Base-by-base conservation (phyloP, 2,329 filamentous ascomycete species). In the Aplosporella prunicola region DNA sequence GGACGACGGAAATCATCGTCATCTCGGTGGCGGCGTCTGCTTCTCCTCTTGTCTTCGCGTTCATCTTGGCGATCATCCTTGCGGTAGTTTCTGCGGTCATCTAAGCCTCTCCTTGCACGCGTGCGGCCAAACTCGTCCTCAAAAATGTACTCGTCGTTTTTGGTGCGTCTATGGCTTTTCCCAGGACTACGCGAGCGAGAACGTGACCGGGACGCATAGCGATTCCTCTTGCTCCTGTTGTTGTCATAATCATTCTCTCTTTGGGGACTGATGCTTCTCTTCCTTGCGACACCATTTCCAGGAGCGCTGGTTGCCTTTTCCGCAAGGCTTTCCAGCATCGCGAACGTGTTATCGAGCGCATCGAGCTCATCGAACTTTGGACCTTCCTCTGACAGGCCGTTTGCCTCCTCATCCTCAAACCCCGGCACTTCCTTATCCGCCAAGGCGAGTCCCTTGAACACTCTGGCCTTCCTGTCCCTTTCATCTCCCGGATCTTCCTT, bases 271-370 rank as follows among this genome's bases (percentile, higher is more conserved):
- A 69, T 69, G 51, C 69, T 80, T 40, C 78, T 68, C 55, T 78
- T 78, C 42, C 69, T 64, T 48, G 63, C 67, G 41, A 66, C 68
- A 43, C 67, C 67, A 48, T 64, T 68, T 44, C 56, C 22, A 32
- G 53, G 7, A 66, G 62, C 5, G 66, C 71, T 51, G 5, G n/a
- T 32, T 66, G 68, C 65, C 51, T 82, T 86, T 6, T 75, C 73
- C 44, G 87, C 87, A 25, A 96, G 64, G 0, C 79, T 82, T 58
- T 96, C 91, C n/a, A 98, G 61, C 51, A 93, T 72, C 1, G 88
- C 88, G 50, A 98, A 77, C 0, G 91, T 94, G 59, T 98, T 88
- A 53, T 96, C 91, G 52, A 95, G 81, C 14, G 77, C 82, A 53
- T 96, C 91, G 52, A 95, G 81, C 14, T 77, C 82, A 54, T 84